phyloP scores from a whole-genome alignment of 768 basidiomycete genomes.

The Mycena galericulata region DNA sequence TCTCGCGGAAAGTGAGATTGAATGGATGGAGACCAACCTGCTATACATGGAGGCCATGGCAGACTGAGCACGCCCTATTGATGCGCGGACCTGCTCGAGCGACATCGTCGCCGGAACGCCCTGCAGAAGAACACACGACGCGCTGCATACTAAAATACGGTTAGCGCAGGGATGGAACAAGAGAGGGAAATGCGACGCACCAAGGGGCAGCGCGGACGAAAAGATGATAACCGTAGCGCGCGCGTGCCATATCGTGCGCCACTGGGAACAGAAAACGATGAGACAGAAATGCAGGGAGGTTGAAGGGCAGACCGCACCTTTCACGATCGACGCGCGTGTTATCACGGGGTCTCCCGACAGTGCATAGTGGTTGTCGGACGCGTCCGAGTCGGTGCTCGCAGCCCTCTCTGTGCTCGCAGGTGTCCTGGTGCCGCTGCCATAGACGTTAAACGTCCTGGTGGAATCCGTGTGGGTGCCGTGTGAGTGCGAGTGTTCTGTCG shows the following conservation, averaged over 20 bases:
- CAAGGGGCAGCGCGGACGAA: conserved; percentile 91
- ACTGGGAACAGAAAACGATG: conserved; percentile 78
- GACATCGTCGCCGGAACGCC: conserved; percentile 93
- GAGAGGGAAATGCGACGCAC: too few relatives aligned
- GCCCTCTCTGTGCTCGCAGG: too few relatives aligned
- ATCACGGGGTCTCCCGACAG: conserved; percentile 28
- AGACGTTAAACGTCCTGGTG: too few relatives aligned
- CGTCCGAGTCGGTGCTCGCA: conserved; percentile 27
- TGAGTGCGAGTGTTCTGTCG: conserved; percentile 74
- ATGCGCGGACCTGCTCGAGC: conserved; percentile 85
- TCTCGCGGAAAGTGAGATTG: not conserved
- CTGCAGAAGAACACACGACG: too few relatives aligned
- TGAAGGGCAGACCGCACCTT: conserved; percentile 17
- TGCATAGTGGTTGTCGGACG: too few relatives aligned
- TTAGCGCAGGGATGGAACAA: too few relatives aligned
- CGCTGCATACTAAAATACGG: too few relatives aligned
- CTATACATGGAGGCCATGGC: conserved; percentile 98
- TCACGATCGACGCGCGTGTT: conserved; percentile 45
- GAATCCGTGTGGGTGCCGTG: conserved; percentile 64
- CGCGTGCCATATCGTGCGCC: conserved; percentile 82
- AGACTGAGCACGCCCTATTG: conserved; percentile 92
- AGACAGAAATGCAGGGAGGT: conserved; percentile 81
- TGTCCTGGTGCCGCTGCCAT: conserved; percentile 57
- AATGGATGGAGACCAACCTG: conserved; percentile 53
- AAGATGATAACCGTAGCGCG: conserved; percentile 91